Evolutionary conservation across 2,329 filamentous ascomycete genomes (phyloP).

Genomic region (Colletotrichum magnum): DNA sequence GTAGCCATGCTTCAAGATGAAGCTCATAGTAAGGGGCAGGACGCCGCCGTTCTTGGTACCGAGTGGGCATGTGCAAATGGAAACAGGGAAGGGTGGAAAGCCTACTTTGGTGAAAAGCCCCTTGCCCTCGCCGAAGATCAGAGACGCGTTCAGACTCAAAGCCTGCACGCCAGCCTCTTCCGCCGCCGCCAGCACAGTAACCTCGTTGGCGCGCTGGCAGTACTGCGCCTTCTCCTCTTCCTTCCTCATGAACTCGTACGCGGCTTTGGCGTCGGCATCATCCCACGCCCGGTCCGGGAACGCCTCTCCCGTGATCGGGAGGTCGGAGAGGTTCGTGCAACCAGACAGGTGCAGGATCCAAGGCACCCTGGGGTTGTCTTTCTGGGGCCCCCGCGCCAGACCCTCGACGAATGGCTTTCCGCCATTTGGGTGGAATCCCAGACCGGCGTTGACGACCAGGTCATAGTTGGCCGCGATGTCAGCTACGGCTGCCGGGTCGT

Average conservation of each 20-base stretch:
- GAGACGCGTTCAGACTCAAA: conserved; percentile 27
- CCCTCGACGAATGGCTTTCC: conserved; percentile 34
- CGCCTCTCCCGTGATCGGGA: conserved; percentile 23
- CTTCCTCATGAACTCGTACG: conserved; percentile 34
- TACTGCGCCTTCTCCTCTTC: conserved; percentile 27
- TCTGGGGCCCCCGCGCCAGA: conserved; percentile 11
- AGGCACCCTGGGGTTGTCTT: conserved; percentile 1
- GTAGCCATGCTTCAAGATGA: conserved; percentile 29
- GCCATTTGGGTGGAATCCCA: conserved; percentile 31
- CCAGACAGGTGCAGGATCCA: conserved; percentile 38
- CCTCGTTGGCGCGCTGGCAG: conserved; percentile 34
- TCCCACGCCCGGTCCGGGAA: conserved; percentile 35
- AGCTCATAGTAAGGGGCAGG: conserved; percentile 23
- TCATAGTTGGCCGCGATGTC: conserved; percentile 36
- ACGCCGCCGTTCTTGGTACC: conserved; percentile 21
- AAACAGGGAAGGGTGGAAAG: no score
- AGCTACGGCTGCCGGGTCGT: conserved; percentile 29
- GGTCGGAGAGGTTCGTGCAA: conserved; percentile 37
- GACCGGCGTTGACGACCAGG: conserved; percentile 37
- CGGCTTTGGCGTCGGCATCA: conserved; percentile 29
- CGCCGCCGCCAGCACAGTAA: conserved; percentile 29
- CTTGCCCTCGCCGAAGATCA: conserved; percentile 36
- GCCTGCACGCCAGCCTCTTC: conserved; percentile 37
- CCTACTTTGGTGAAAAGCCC: conserved; percentile 36
- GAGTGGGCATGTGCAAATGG: no score